Base-by-base conservation (phyloP, 495 filamentous ascomycete species). In the Astrothelium macrocarpum region DNA sequence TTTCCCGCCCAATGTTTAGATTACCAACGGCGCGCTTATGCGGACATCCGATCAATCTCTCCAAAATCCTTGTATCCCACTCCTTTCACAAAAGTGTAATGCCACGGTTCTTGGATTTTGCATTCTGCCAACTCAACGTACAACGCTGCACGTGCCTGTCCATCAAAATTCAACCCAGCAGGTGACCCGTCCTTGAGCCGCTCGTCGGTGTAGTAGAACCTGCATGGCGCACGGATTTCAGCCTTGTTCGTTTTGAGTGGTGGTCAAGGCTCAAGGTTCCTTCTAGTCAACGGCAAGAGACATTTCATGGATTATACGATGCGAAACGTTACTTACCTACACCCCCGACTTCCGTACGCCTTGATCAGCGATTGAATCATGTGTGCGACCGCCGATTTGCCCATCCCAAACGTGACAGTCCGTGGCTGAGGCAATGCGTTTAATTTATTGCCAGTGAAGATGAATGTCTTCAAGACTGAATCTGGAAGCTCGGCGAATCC, bases 131-230 rank as follows among this genome's bases (percentile, higher is more conserved):
- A 61, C 60, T 75, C 58, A 0, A 65, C 67, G 64, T 73, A 79
- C 49, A 77, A 73, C 11, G 77, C 73, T 20, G 53, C 77, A 68
- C 76, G 74, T 2, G 76, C 77, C 46, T 63, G 28, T 20, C 72
- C 76, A 34, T 73, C 69, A 43, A 74, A 18, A 1, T 49, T 70
- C 49, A 42, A 11, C 7, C 66, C 68, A 31, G 64, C 70, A 9
- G 56, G 29, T 34, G 64, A 67, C 11, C 77, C 76, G 45, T 75
- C 71, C 59, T 26, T 66, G 7, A 67, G 39, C 32, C 77, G 75
- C 69, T 78, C 74, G 68, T 78, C 77, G 18, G 72, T 72, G 65
- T 77, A 79, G 62, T 72, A 77, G 69, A 78, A 79, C 32, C 76
- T 78, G 58, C 1, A 14, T 29, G 34, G 49, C 4, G 28, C 31